phyloP scores from a whole-genome alignment of 768 basidiomycete species.

The Xanthoconium purpureum region DNA sequence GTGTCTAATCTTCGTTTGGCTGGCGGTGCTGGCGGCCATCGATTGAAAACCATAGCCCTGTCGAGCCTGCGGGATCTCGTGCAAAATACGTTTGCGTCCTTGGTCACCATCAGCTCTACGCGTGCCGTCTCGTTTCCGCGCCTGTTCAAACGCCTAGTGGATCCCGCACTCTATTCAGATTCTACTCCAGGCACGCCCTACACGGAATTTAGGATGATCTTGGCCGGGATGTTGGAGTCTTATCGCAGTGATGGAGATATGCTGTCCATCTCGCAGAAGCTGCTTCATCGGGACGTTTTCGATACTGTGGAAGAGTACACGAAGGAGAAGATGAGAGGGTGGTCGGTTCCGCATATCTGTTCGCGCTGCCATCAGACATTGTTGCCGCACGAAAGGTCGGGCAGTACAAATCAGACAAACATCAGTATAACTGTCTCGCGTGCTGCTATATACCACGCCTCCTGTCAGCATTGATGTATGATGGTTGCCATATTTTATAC shows the following conservation, averaged over 20 bases:
- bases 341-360: conserved; percentile 54
- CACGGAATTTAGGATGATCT: conserved; percentile 85
- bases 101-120: conserved; percentile 82
- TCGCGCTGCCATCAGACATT: conserved; percentile 51
- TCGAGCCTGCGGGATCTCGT: conserved; percentile 67
- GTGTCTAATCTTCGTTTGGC: conserved; percentile 46
- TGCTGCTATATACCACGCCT: conserved; percentile 58
- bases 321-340: conserved; percentile 58
- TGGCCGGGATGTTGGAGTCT: conserved; percentile 94
- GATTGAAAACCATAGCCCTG: conserved; percentile 31
- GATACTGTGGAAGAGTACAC: conserved; percentile 61
- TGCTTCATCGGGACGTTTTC: conserved; percentile 82
- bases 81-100: conserved; percentile 77
- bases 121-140: conserved; percentile 84
- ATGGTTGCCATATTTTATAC: conserved; percentile 1
- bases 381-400: conserved; percentile 19
- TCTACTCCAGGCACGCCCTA: conserved; percentile 66
- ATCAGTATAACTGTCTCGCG: conserved; percentile 48
- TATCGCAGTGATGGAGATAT: conserved; percentile 92
- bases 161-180: conserved; percentile 52
- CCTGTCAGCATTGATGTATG: conserved; percentile 37
- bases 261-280: conserved; percentile 75
- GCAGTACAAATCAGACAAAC: conserved; percentile 17
- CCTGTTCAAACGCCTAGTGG: conserved; percentile 88
- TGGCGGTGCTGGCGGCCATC: conserved; percentile 19